Evolutionary conservation across 306 rosid genomes (phyloP).

Genomic region (Morella rubra): DNA sequence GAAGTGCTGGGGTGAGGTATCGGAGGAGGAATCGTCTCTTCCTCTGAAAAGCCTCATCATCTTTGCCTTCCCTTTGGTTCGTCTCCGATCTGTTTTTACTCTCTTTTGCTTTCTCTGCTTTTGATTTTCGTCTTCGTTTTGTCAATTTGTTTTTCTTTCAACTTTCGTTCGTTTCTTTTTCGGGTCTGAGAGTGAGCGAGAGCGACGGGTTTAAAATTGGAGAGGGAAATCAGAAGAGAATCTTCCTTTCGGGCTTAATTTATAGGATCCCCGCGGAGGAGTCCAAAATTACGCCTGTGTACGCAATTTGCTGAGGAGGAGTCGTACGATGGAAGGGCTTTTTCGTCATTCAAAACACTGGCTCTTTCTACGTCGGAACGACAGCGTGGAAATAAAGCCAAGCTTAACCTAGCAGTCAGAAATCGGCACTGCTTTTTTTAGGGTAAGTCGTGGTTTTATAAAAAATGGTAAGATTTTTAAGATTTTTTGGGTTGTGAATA

Average conservation of each 20-base stretch:
- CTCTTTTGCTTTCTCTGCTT: background rate
- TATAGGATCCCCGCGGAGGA: background rate
- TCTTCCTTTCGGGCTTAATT: slow-evolving; percentile 1
- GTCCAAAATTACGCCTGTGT: slow-evolving; percentile 10
- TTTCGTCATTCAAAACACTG: background rate
- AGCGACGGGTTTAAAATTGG: slow-evolving; percentile 49
- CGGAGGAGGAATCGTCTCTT: slow-evolving; percentile 44
- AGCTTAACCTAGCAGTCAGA: background rate
- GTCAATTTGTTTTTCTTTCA: background rate
- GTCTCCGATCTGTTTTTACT: slow-evolving; percentile 2
- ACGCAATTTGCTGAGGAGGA: background rate
- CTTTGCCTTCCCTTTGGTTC: background rate
- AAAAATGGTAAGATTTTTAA: too few species aligned
- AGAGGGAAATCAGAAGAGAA: slow-evolving; percentile 45
- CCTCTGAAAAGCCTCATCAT: slow-evolving; percentile 54
- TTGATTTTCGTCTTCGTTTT: background rate
- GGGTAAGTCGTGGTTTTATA: too few species aligned
- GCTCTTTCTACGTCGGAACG: background rate
- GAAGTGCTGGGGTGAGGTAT: slow-evolving; percentile 42
- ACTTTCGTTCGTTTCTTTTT: slow-evolving; percentile 5
- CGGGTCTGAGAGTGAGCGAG: background rate
- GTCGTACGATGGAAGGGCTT: background rate
- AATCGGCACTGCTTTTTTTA: too few species aligned
- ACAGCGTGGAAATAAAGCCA: slow-evolving; percentile 46
- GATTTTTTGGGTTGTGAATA: too few species aligned